Percentiles rank a stretch among this genome's conserved stretches.
These are phyloP conservation scores for Saturnispora gosingensis DNA, from an alignment of 805 yeast genomes.

Conservation along the genomic window DNA sequence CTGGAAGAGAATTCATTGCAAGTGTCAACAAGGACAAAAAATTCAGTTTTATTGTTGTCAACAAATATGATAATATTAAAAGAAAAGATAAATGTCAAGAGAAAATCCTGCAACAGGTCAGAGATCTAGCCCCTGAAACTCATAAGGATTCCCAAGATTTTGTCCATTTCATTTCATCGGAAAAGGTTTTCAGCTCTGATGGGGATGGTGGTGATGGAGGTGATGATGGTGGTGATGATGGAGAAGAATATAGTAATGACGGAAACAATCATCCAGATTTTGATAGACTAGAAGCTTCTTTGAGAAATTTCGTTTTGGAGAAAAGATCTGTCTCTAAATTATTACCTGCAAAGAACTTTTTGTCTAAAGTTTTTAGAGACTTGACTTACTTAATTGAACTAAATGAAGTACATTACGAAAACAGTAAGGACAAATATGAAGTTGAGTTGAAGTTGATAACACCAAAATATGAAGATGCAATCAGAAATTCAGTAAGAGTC, in stretches of 20 bases:
- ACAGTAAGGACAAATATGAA: conserved; percentile 40
- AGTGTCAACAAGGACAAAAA: conserved; percentile 88
- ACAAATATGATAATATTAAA: conserved; percentile 77
- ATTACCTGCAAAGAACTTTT: conserved; percentile 86
- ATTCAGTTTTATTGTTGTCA: conserved; percentile 87
- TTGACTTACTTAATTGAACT: conserved; percentile 46
- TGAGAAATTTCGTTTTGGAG: conserved; percentile 78
- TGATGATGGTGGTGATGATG: conserved; percentile 11
- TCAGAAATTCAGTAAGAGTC: conserved; percentile 43
- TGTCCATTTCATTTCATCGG: conserved; percentile 83
- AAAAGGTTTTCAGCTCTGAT: conserved; percentile 33
- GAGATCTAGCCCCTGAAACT: conserved; percentile 80
- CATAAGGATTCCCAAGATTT: conserved; percentile 81
- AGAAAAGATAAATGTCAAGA: conserved; percentile 73
- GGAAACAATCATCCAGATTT: conserved; percentile 45
- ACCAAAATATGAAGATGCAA: conserved; percentile 53
- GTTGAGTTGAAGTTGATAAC: conserved; percentile 44
- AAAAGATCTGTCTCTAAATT: conserved; percentile 83
- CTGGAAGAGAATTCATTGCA: conserved; percentile 88
- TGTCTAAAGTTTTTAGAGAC: conserved; percentile 62
- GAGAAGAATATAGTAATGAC: conserved; percentile 16
- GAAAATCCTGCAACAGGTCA: conserved; percentile 76
- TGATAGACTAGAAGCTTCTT: conserved; percentile 73
- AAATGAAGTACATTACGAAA: conserved; percentile 48
- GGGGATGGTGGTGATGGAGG: conserved; percentile 23